Evolutionary conservation across 768 basidiomycete genomes (phyloP).

Genomic region (Hypholoma sublateritium): DNA sequence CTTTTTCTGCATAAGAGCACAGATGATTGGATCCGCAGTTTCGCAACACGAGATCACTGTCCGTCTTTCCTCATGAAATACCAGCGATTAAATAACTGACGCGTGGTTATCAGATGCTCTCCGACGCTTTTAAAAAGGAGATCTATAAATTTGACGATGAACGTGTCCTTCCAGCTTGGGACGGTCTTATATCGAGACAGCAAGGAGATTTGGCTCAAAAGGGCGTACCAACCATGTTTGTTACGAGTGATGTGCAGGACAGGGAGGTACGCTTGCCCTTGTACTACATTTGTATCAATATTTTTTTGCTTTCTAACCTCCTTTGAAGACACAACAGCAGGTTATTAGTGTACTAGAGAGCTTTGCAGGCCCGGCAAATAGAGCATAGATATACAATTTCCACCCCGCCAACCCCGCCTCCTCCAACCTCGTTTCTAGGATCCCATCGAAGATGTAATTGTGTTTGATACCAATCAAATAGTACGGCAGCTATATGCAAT

Average conservation of each 20-base stretch:
- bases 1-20: slow-evolving; percentile 45
- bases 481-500: too few species aligned
- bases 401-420: neutral
- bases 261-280: slow-evolving; percentile 49
- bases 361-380: slow-evolving; percentile 31
- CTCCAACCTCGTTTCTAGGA: too few species aligned
- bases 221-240: slow-evolving; percentile 72
- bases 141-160: slow-evolving; percentile 69
- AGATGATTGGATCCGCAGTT: slow-evolving; percentile 60
- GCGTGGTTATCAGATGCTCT: slow-evolving; percentile 53
- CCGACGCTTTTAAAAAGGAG: slow-evolving; percentile 63
- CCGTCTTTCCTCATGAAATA: slow-evolving; percentile 17
- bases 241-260: slow-evolving; percentile 45
- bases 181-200: slow-evolving; percentile 68
- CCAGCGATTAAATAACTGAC: neutral
- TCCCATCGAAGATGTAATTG: too few species aligned
- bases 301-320: neutral
- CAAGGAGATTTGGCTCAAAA: slow-evolving; percentile 61
- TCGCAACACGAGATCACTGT: slow-evolving; percentile 73
- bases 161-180: slow-evolving; percentile 73
- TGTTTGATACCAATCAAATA: too few species aligned
- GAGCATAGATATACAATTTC: neutral
- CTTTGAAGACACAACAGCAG: slow-evolving; percentile 62
- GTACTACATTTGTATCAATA: neutral
- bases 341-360: slow-evolving; percentile 71